Evolutionary conservation across 1,284 basidiomycete genomes (phyloP), one percentile per base, ranked within the genome.

Genomic region (Trichosporon sp.): DNA sequence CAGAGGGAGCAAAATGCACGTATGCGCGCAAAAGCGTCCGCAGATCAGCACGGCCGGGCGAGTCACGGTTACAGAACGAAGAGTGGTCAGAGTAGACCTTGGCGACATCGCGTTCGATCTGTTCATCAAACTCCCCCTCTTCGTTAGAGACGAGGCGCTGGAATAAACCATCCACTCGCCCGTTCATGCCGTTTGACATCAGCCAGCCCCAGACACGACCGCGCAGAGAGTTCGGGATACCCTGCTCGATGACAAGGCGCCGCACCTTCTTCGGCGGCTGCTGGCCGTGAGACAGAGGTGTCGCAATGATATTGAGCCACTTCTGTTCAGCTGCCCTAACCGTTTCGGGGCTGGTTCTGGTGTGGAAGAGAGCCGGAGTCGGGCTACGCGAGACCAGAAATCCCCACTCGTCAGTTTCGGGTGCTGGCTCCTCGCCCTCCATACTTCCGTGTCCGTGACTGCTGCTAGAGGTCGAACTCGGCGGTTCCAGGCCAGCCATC

Each of bases 201-300:
- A 89, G 88, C 56, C 78, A 79, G 0, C 86, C 86, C 92, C 92
- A 95, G 2, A 94, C 90, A 34, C 88, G 85, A 64, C 91, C 93
- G 23, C 92, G 84, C 16, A 95, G 87, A 7, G 88, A 90, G 1
- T 88, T 86, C 0, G 95, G 94, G 0, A 97, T 89, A 21, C 89
- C 82, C 6, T 71, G 87, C 36, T 93, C 91, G 52, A 88, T 79
- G 14, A 95, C 79, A 31, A 96, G 80, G 73, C 89, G 90, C 68
- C 86, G 85, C 14, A 94, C 85, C 77, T 95, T 95, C 80, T 92
- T 92, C 75, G 84, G 90, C 82, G 91, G 91, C 49, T 86, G 83
- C 4, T 89, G 84, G 64, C 88, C 86, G 2, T 86, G 77, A 0
- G 90, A 81, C 1, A 89, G 82, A 1, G 87, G 84, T 0, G 86